Evolutionary conservation across 1,139 yeast genomes (phyloP), one percentile per base, ranked within the genome.

Genomic region (Kluyveromyces marxianus): DNA sequence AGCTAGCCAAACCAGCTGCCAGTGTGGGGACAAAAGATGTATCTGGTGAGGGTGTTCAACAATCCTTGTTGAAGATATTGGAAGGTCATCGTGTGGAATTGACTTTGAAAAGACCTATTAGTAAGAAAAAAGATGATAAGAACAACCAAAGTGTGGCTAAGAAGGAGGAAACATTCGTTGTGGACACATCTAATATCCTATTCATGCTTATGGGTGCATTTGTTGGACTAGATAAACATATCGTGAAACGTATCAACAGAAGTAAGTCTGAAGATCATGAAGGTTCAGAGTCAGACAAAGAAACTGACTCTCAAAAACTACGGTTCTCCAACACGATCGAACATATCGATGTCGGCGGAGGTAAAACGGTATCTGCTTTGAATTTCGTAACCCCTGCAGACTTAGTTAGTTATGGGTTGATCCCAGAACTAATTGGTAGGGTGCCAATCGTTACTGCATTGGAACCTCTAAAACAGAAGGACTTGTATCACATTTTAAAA

Each of bases 31-130:
- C 75, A 0, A 72, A 75, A 48, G 81, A 76, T 57, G 77, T 76
- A 5, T 67, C 79, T 0, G 81, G 81, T 7, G 81, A 76, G 59
- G 81, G 81, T 41, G 81, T 76, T 8, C 81, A 76, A 51, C 81
- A 76, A 52, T 74, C 79, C 0, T 55, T 76, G 21, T 55, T 76
- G 48, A 76, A 76, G 52, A 63, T 76, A 37, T 67, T 76, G 33
- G 81, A 76, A 54, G 81, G 81, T 2, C 71, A 77, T 24, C 68
- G 65, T 21, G 70, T 76, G 2, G 71, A 73, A 36, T 66, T 76
- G 3, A 68, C 65, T 42, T 68, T 71, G 2, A 72, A 72, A 48
- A 67, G 68, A 45, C 70, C 72, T 2, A 63, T 67, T 1, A 69
- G 65, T 39, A 57, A 56, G 30, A 64, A 61, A 21, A 59, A 57